Base-by-base conservation (phyloP, 1,284 basidiomycete species). In the Tilletia indica region DNA sequence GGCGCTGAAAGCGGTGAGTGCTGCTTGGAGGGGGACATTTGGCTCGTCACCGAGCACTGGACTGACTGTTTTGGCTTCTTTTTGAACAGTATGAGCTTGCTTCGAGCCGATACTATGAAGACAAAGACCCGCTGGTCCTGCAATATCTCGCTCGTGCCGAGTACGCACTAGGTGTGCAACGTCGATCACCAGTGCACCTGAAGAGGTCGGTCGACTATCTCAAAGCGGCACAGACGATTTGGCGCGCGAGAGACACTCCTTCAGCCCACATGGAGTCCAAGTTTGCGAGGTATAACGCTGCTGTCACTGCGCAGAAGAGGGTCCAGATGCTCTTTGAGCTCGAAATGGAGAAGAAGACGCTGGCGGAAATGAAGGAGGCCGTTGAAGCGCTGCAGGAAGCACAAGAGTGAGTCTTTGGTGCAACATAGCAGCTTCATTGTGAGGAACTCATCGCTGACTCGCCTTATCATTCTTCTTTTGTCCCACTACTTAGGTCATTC, bases 321-420 rank as follows among this genome's bases (percentile, higher is more conserved):
- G 67, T 84, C 45, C 79, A 82, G 76, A 78, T 84, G 78, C 76
- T 84, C 39, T 81, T 80, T 51, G 80, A 83, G 16, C 64, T 77
- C 58, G 76, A 73, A 36, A 70, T 75, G 68, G 78, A 78, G 64
- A 76, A 77, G 70, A 76, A 77, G 64, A 70, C 70, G 16, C 68
- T 75, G 4, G 63, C 69, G 56, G 76, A 78, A 67, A 72, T 83
- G 21, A 56, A 73, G 14, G 71, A 76, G 11, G 82, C 82, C 31
- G 75, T 79, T 31, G 74, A 67, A 9, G 74, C 77, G n/a, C 75
- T 84, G 36, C 67, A 77, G 25, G 49, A 71, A 16, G 74, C 80
- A 9, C 79, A 73, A 21, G 34, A 64, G 61, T 64, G 61, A 64
- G 61, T 39, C 34, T 36, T 38, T 14, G 25, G 25, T 31, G 14